Percentiles rank a stretch among this genome's conserved stretches.
Conservation (phyloP, 164 flowering plant species). For the Santalum album region DNA sequence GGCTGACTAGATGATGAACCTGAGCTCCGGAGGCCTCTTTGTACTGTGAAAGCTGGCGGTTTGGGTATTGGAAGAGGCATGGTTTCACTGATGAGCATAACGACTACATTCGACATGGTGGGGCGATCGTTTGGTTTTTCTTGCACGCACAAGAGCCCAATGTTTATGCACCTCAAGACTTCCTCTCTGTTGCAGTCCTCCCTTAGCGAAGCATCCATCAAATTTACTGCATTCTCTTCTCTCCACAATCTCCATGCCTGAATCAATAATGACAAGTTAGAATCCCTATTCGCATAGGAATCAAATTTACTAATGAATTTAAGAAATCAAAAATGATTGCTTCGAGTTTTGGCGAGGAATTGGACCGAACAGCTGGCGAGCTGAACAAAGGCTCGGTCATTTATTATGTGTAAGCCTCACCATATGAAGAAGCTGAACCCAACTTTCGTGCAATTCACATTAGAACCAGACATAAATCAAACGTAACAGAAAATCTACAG, state of each 20-base stretch:
- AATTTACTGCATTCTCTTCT: background rate
- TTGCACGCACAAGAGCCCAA: background rate
- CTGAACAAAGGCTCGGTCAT: too few relatives aligned
- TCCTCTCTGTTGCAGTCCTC: background rate
- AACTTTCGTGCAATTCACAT: too few relatives aligned
- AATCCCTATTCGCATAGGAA: background rate
- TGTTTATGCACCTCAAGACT: background rate
- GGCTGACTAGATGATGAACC: background rate
- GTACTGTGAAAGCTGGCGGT: background rate
- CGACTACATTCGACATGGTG: background rate
- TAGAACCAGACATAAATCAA: too few relatives aligned
- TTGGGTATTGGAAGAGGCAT: background rate
- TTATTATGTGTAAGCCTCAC: too few relatives aligned
- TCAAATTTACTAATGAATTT: background rate
- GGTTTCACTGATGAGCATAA: background rate
- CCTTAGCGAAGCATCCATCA: background rate
- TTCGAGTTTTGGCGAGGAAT: too few relatives aligned
- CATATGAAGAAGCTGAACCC: too few relatives aligned
- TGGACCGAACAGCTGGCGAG: too few relatives aligned
- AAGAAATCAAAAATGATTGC: background rate
- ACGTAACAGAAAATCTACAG: too few relatives aligned
- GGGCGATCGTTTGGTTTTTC: background rate
- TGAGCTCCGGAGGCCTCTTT: background rate
- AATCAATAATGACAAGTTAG: too few relatives aligned
- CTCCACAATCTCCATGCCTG: background rate